Conservation (phyloP, 1,139 yeast genomes). For the Candida tropicalis region DNA sequence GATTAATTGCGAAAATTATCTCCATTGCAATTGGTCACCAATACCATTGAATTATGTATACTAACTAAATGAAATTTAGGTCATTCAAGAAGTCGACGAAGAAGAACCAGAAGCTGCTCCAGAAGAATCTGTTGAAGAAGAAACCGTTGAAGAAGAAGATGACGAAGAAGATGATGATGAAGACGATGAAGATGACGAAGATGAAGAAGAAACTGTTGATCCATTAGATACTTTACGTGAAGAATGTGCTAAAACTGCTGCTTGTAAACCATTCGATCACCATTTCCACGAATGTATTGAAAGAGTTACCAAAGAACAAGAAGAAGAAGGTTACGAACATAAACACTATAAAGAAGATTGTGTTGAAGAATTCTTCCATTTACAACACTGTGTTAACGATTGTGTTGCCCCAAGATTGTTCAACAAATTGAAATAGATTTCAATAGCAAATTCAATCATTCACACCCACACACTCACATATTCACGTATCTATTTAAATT, state of each 20-base stretch:
- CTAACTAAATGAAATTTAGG: slow-evolving; percentile 15
- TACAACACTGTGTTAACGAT: slow-evolving; percentile 90
- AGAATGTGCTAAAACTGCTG: slow-evolving; percentile 67
- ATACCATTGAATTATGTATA: neutral
- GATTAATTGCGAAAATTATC: slow-evolving; percentile 1
- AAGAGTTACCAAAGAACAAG: slow-evolving; percentile 86
- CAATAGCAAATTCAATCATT: neutral
- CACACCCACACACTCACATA: neutral
- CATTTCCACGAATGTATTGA: slow-evolving; percentile 95
- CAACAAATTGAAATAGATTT: slow-evolving; percentile 71
- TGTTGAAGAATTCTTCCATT: slow-evolving; percentile 96
- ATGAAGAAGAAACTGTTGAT: slow-evolving; percentile 72
- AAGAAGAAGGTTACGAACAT: slow-evolving; percentile 80
- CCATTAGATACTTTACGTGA: slow-evolving; percentile 68
- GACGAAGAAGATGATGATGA: slow-evolving; percentile 70
- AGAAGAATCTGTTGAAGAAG: slow-evolving; percentile 34
- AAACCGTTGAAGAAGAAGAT: slow-evolving; percentile 41
- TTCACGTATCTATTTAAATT: neutral
- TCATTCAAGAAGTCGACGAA: slow-evolving; percentile 43
- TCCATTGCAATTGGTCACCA: neutral
- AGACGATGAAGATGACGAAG: slow-evolving; percentile 76
- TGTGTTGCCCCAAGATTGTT: slow-evolving; percentile 93
- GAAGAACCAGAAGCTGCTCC: slow-evolving; percentile 45
- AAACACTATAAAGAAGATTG: slow-evolving; percentile 93
- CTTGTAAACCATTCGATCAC: slow-evolving; percentile 77